Conservation (phyloP, 768 basidiomycete genomes). For the Pisolithus tinctorius region DNA sequence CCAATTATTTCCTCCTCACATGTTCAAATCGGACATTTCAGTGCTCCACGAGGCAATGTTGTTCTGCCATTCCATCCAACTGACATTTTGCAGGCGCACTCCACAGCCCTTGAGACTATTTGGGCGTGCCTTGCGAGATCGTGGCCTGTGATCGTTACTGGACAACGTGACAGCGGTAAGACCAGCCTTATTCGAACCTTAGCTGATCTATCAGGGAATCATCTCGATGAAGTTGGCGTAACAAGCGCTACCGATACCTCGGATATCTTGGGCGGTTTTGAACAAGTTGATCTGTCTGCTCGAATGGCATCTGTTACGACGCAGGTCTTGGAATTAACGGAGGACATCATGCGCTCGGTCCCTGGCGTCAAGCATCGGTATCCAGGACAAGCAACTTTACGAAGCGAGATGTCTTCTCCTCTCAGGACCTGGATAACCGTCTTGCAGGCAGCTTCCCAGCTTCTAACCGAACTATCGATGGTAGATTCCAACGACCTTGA, state of each 20-base stretch:
- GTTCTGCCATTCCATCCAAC: slow-evolving; percentile 35
- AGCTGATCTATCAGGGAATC: slow-evolving; percentile 63
- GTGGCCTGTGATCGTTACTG: slow-evolving; percentile 89
- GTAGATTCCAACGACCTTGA: slow-evolving; percentile 5
- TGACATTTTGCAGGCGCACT: slow-evolving; percentile 54
- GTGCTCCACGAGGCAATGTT: slow-evolving; percentile 26
- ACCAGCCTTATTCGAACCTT: slow-evolving; percentile 63
- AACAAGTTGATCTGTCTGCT: slow-evolving; percentile 68
- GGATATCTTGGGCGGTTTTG: slow-evolving; percentile 93
- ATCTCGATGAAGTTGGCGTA: slow-evolving; percentile 66
- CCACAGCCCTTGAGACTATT: slow-evolving; percentile 67
- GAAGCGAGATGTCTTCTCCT: slow-evolving; percentile 11
- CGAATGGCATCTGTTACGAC: slow-evolving; percentile 33
- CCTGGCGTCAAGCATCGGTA: slow-evolving; percentile 14
- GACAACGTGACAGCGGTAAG: slow-evolving; percentile 71
- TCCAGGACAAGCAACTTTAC: slow-evolving; percentile 10
- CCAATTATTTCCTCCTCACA: slow-evolving; percentile 34
- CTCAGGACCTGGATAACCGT: slow-evolving; percentile 13
- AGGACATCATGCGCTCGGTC: slow-evolving; percentile 32
- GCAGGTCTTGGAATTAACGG: slow-evolving; percentile 33
- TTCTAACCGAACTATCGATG: slow-evolving; percentile 25
- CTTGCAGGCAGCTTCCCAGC: slow-evolving; percentile 18
- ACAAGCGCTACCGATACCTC: slow-evolving; percentile 87
- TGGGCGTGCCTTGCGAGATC: slow-evolving; percentile 65
- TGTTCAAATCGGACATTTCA: slow-evolving; percentile 64